These are phyloP conservation scores for Olyra latifolia DNA, from an alignment of 176 grass and related monocot species.

Conservation along the genomic window DNA sequence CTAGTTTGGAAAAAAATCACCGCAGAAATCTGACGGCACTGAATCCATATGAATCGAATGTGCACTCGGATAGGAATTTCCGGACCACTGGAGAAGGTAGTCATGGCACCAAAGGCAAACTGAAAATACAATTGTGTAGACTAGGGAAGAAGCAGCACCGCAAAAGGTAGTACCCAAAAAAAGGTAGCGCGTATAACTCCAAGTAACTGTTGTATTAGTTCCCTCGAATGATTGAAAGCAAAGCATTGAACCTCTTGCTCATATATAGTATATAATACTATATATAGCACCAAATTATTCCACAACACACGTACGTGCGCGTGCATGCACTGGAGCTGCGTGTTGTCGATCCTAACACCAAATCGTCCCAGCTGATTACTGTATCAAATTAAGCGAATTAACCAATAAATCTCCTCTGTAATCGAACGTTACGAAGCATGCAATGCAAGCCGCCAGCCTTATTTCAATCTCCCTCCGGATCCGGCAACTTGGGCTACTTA, in stretches of 20 bases:
- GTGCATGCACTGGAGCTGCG: not conserved
- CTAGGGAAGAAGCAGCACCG: too few species aligned
- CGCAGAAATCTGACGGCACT: too few species aligned
- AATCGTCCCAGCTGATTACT: not conserved
- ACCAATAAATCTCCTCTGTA: not conserved
- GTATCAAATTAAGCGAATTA: not conserved
- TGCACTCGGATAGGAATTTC: too few species aligned
- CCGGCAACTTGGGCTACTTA: too few species aligned
- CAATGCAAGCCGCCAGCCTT: not conserved
- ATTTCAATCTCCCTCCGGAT: not conserved
- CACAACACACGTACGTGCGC: not conserved
- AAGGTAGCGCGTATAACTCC: too few species aligned
- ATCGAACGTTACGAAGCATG: not conserved
- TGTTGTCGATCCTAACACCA: not conserved
- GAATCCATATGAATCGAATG: too few species aligned
- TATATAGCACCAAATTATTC: constrained; percentile 36
- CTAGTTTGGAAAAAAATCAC: too few species aligned
- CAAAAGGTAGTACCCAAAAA: not conserved
- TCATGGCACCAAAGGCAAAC: too few species aligned
- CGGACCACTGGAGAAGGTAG: too few species aligned
- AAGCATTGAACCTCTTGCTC: constrained; percentile 1
- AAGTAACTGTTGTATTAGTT: not conserved
- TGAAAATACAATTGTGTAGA: not conserved
- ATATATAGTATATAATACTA: not conserved
- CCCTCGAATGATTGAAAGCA: not conserved